These are phyloP conservation scores for Lactifluus piperatus DNA, from an alignment of 768 basidiomycete genomes.

Conservation along the genomic window DNA sequence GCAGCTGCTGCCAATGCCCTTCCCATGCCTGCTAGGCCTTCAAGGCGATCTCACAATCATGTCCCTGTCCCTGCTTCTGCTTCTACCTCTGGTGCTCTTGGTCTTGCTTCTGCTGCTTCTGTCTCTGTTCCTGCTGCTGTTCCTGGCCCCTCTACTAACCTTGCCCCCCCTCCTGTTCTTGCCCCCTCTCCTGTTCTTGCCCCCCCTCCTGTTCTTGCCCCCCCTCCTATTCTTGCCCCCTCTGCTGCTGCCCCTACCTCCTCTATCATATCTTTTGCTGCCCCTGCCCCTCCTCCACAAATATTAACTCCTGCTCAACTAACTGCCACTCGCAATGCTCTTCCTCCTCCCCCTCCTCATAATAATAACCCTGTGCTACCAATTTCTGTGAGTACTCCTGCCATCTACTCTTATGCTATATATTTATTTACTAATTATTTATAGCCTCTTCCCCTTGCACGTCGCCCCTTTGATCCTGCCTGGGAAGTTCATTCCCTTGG, in stretches of 20 bases:
- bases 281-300: not conserved
- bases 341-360: not conserved
- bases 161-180: not conserved
- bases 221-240: not conserved
- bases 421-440: no score
- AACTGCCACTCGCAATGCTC: no score
- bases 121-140: not conserved
- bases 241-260: not conserved
- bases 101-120: not conserved
- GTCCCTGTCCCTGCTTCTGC: not conserved
- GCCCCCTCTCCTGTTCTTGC: not conserved
- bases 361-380: no score
- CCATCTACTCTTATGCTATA: not conserved
- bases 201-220: not conserved
- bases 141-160: not conserved
- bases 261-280: not conserved
- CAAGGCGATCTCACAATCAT: not conserved
- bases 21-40: no score
- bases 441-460: not conserved
- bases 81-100: not conserved
- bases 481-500: not conserved
- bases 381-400: no score
- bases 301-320: not conserved
- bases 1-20: not conserved
- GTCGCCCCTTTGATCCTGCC: not conserved